These are phyloP conservation scores for Termitomyces sp. DNA, from an alignment of 768 basidiomycete genomes.

Conservation along the genomic window DNA sequence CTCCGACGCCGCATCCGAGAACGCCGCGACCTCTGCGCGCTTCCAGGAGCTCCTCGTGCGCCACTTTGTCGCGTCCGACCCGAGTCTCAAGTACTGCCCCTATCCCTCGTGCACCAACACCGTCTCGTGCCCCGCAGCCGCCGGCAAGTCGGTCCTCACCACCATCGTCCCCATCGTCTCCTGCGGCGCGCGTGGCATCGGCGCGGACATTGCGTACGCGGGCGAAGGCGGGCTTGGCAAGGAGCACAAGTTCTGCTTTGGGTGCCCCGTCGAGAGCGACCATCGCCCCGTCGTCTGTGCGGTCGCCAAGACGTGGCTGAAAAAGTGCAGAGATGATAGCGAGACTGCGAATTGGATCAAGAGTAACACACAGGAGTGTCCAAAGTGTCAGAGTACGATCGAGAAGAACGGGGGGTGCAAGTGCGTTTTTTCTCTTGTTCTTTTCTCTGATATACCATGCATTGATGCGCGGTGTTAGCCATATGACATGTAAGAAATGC, in stretches of 20 bases:
- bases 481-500: slow-evolving; percentile 99
- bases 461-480: slow-evolving; percentile 40
- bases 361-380: slow-evolving; percentile 98
- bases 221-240: slow-evolving; percentile 20
- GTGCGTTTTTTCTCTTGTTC: slow-evolving; percentile 57
- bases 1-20: slow-evolving; percentile 3
- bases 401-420: slow-evolving; percentile 99
- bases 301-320: slow-evolving; percentile 89
- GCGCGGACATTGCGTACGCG: slow-evolving; percentile 17
- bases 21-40: slow-evolving; percentile 36
- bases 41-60: slow-evolving; percentile 87
- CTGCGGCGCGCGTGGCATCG: slow-evolving; percentile 62
- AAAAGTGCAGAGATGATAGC: slow-evolving; percentile 95
- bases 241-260: slow-evolving; percentile 90
- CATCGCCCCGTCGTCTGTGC: slow-evolving; percentile 89
- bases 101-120: slow-evolving; percentile 92
- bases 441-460: fast-evolving
- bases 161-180: slow-evolving; percentile 84
- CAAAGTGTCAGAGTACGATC: slow-evolving; percentile 93
- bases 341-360: slow-evolving; percentile 99
- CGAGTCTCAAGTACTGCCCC: slow-evolving; percentile 89
- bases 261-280: slow-evolving; percentile 82
- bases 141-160: slow-evolving; percentile 66
- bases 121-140: slow-evolving; percentile 82
- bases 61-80: slow-evolving; percentile 82